A percentile compares a stretch with the other conserved stretches of the same genome.
Evolutionary conservation across 805 yeast genomes (phyloP).

Genomic region (Wickerhamiella sergipiensis): DNA sequence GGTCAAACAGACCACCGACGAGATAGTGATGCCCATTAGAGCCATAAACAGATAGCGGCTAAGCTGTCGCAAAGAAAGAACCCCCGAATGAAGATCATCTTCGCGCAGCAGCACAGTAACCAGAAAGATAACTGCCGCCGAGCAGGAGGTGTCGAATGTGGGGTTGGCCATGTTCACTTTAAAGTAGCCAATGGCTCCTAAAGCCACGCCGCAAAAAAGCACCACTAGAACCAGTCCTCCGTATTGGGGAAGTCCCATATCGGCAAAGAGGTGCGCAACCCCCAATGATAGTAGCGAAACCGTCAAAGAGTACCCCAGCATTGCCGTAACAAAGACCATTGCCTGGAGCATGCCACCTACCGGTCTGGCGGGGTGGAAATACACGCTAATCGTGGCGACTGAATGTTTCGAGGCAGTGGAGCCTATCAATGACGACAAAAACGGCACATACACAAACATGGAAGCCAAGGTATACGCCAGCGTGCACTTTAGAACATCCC

Average conservation of each 20-base stretch:
- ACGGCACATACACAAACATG: constrained; percentile 45
- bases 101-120: constrained; percentile 63
- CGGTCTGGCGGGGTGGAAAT: constrained; percentile 71
- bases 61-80: constrained; percentile 42
- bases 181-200: constrained; percentile 55
- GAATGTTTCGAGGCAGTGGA: constrained; percentile 63
- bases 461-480: constrained; percentile 66
- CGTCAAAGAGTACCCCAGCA: constrained; percentile 38
- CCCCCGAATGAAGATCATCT: constrained; percentile 47
- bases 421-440: constrained; percentile 38
- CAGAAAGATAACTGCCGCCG: constrained; percentile 57
- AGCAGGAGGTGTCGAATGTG: constrained; percentile 71
- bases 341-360: constrained; percentile 74
- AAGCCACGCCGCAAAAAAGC: constrained; percentile 35
- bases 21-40: constrained; percentile 42
- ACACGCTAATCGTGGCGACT: constrained; percentile 70
- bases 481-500: constrained; percentile 43
- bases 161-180: constrained; percentile 54
- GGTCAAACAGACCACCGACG: constrained; percentile 46
- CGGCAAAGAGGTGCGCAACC: constrained; percentile 34
- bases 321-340: constrained; percentile 40
- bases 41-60: constrained; percentile 44
- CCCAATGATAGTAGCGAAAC: neutral
- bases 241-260: constrained; percentile 32
- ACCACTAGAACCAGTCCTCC: constrained; percentile 43